Base-by-base conservation (phyloP, 2,329 filamentous ascomycete species). In the Pezicula neosporulosa region DNA sequence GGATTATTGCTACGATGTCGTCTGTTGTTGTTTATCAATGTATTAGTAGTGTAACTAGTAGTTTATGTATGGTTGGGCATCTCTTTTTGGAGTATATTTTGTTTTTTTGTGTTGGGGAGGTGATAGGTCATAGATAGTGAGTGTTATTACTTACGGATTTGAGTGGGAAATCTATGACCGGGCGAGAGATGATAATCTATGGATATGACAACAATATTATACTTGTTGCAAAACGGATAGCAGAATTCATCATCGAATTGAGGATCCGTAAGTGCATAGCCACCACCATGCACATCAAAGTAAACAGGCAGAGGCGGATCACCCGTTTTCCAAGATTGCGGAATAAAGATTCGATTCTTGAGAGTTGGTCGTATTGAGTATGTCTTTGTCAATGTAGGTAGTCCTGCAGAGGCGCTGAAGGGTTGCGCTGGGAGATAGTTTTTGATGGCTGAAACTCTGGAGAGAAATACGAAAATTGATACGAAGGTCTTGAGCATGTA, bases 221-320 rank as follows among this genome's bases (percentile, higher is more conserved):
- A 66, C 3, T 60, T 56, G 48, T 70, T 63, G 35, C 75, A 67
- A 56, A 77, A 77, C 47, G 60, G 53, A 35, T 63, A 64, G 64
- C 74, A 77, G 68, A 77, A 77, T n/a, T 56, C 57, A 61, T 80
- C 75, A 58, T 77, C 74, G 43, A 72, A 61, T 24, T 60, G 49
- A 0, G 76, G 70, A 12, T 67, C 60, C 61, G 72, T 71, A 37
- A 80, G 18, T 15, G 69, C 69, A 60, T 78, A 80, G 33, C 76
- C 77, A 47, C 78, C 77, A 49, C 78, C 78, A 57, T 82, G 78
- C 56, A 80, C 71, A 50, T 74, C 70, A 38, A 81, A 64, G 47
- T 78, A 68, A 1, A 74, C 66, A 0, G 77, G 76, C 8, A 73
- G 63, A 0, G 54, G 35, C 15, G 6, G 30, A 3, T 58, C 56